Conservation (phyloP, 225 moss, liverwort and hornwort genomes). For the Antitrichia curtipendula region DNA sequence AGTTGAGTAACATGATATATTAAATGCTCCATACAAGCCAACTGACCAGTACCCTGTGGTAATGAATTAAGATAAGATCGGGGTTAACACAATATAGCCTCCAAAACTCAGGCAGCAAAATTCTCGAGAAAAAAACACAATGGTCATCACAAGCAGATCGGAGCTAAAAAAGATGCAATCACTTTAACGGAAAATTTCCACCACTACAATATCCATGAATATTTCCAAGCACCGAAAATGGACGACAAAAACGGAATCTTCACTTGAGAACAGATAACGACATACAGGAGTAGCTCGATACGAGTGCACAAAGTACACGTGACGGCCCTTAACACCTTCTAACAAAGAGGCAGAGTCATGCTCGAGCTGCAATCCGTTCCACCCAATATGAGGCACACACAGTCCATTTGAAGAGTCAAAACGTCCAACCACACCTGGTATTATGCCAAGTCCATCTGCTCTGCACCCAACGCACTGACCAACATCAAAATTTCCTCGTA, state of each 20-base stretch:
- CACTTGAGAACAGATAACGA: neutral
- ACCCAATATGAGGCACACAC: conserved; percentile 92
- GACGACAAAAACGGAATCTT: neutral
- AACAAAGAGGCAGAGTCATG: conserved; percentile 57
- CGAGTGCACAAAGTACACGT: conserved; percentile 98
- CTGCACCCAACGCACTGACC: conserved; percentile 35
- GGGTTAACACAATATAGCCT: neutral
- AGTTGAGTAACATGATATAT: neutral
- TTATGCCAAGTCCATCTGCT: conserved; percentile 78
- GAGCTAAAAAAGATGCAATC: neutral
- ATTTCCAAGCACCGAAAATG: neutral
- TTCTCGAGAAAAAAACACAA: neutral
- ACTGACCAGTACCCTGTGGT: neutral
- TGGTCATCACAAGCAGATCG: neutral
- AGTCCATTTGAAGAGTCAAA: conserved; percentile 76
- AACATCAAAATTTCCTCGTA: neutral
- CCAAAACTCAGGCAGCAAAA: neutral
- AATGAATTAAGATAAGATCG: neutral
- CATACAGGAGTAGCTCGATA: conserved; percentile 89
- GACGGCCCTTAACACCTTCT: conserved; percentile 76
- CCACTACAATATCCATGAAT: neutral
- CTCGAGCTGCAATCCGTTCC: conserved; percentile 70
- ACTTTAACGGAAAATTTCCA: neutral
- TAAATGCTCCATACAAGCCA: neutral
- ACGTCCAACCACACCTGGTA: conserved; percentile 64